A percentile compares a stretch with the other conserved stretches of the same genome.
Conservation (phyloP, 176 grass and related monocot genomes). For the Aegilops tauschii region DNA sequence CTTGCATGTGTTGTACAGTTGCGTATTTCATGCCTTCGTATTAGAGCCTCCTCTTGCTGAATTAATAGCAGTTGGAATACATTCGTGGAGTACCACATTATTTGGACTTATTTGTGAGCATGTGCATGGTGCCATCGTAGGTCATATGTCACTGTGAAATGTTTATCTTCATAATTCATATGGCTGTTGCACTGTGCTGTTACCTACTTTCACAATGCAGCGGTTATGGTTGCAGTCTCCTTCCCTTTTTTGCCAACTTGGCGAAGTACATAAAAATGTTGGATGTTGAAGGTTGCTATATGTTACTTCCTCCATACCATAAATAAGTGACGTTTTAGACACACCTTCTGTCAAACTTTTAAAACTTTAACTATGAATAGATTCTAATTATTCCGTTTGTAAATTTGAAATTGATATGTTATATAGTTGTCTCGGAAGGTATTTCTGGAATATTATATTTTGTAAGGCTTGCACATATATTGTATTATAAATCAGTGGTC, state of each 20-base stretch:
- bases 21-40: slow-evolving; percentile 1
- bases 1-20: neutral
- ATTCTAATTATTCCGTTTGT: too few relatives aligned
- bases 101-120: neutral
- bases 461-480: too few relatives aligned
- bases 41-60: neutral
- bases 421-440: too few relatives aligned
- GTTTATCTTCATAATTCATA: slow-evolving; percentile 22
- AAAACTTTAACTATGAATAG: too few relatives aligned
- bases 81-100: neutral
- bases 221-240: neutral
- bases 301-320: too few relatives aligned
- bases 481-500: too few relatives aligned
- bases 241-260: neutral
- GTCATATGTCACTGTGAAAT: neutral
- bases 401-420: too few relatives aligned
- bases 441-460: too few relatives aligned
- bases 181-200: neutral
- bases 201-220: neutral
- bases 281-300: too few relatives aligned
- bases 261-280: too few relatives aligned
- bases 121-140: slow-evolving; percentile 1
- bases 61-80: neutral
- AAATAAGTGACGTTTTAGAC: too few relatives aligned
- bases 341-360: too few relatives aligned